Conservation (phyloP, 805 yeast species). For the Wickerhamomyces canadensis region DNA sequence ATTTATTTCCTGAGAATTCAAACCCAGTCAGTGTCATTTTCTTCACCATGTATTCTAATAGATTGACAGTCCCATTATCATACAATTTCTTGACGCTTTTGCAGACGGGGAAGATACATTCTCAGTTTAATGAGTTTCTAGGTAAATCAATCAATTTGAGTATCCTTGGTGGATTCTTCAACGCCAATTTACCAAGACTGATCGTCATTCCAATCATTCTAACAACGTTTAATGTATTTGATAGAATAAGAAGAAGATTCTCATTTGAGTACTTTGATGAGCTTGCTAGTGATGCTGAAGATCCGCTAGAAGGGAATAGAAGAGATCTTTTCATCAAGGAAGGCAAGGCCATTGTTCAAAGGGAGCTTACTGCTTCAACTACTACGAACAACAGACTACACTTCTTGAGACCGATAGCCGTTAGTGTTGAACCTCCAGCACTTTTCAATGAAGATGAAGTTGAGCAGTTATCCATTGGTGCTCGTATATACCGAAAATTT, state of each 20-base stretch:
- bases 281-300: constrained; percentile 37
- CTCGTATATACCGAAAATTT: not conserved
- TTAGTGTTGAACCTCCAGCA: not conserved
- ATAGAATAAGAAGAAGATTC: constrained; percentile 38
- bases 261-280: constrained; percentile 26
- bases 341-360: constrained; percentile 20
- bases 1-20: constrained; percentile 62
- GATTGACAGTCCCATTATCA: constrained; percentile 76
- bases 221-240: constrained; percentile 63
- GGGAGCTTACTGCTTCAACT: constrained; percentile 14
- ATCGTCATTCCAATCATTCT: constrained; percentile 64
- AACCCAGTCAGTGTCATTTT: constrained; percentile 73
- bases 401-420: not conserved
- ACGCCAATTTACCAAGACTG: constrained; percentile 71
- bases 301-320: constrained; percentile 21
- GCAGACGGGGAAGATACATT: constrained; percentile 35
- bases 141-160: constrained; percentile 74
- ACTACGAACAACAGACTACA: not conserved
- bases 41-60: constrained; percentile 74
- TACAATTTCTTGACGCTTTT: constrained; percentile 72
- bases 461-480: not conserved
- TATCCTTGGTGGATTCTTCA: constrained; percentile 65
- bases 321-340: constrained; percentile 17
- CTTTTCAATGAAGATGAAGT: not conserved
- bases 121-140: constrained; percentile 64